Base-by-base conservation (phyloP, 2,329 filamentous ascomycete species). In the Scedosporium minutisporum region DNA sequence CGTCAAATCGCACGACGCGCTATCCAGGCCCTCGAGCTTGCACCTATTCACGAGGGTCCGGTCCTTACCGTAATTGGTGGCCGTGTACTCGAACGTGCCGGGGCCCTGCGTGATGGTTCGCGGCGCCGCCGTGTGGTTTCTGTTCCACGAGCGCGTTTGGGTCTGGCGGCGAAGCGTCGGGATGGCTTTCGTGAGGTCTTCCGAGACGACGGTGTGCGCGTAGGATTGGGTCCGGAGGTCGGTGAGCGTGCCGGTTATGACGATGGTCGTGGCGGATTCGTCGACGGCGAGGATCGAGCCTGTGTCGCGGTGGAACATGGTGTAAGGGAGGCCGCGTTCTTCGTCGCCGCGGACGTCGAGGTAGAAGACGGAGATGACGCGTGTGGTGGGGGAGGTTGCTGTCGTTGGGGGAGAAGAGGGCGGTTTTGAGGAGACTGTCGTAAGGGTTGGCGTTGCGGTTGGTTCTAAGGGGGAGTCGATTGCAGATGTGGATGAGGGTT, bases 101-200 rank as follows among this genome's bases (percentile, higher is more conserved):
- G 67, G 69, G 6, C 68, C 68, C 48, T 71, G 69, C 21, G 68
- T 71, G 60, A 70, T 67, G 62, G 68, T 71, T 38, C 65, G 68
- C 2, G 68, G 64, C 6, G 64, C 60, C 57, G 66, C 67, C 10
- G 66, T 71, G 6, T 57, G 59, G 64, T 67, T 68, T 48, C 46
- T 42, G 44, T 58, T 38, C 25, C n/a, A 25, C 10, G 16, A 33
- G 55, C 12, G 14, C 6, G 25, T 58, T 4, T 14, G 51, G 3
- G 18, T 55, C 18, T 33, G 62, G 16, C 12, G 44, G n/a, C 12
- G 41, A 14, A 59, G 48, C n/a, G 64, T 62, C 4, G 65, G 58
- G 51, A 62, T 64, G 38, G 25, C 48, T 6, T 62, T 61, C 2
- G 64, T 63, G 9, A 61, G 41, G 63, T 63, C 63, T 60, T 65